Evolutionary conservation across 179 eudicot species (phyloP), one percentile per base, ranked within the genome.

Genomic region (Beta lomatogona): DNA sequence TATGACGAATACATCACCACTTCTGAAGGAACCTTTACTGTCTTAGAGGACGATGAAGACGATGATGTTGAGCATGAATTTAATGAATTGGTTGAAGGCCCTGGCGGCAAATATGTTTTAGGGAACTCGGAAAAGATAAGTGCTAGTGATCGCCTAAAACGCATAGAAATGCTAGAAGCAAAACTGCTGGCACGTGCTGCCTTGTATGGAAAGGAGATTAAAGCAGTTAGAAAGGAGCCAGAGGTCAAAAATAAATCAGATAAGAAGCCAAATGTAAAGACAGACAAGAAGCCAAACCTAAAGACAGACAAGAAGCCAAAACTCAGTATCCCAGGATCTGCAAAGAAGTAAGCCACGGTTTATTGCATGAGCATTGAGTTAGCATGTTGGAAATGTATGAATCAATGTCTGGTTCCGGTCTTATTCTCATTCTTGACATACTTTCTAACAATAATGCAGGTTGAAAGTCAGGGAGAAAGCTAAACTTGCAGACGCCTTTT

Each of bases 391-490:
- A 22, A 14, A 25, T 36, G 45, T 82, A 59, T 60, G 77, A 22
- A 19, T 64, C 65, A n/a, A 36, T 76, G 41, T 36, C 28, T 18
- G 48, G 16, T 25, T 60, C 71, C 16, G 19, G 5, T 21, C 55
- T 64, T n/a, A 52, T 63, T n/a, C 21, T 18, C 28, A 46, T 77
- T 80, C 45, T 63, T 65, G n/a, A 77, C 76, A 45, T 45, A 31
- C 16, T 45, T 16, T 28, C 65, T 22, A 41, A 21, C 67, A 21
- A 63, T 73, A 53, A 70, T 86, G 89, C 94, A 96, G 98, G 91
- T 87, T 96, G 79, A 91, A 89, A 83, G 79, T 88, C 46, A 85
- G 65, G 79, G 99, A 94, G 84, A 91, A 91, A 86, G 94, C 92
- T 11, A 73, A 92, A 86, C 89, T 94, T 45, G 88, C 89, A 22